Evolutionary conservation across 164 flowering plant genomes (phyloP).

Genomic region (Liriodendron chinense): DNA sequence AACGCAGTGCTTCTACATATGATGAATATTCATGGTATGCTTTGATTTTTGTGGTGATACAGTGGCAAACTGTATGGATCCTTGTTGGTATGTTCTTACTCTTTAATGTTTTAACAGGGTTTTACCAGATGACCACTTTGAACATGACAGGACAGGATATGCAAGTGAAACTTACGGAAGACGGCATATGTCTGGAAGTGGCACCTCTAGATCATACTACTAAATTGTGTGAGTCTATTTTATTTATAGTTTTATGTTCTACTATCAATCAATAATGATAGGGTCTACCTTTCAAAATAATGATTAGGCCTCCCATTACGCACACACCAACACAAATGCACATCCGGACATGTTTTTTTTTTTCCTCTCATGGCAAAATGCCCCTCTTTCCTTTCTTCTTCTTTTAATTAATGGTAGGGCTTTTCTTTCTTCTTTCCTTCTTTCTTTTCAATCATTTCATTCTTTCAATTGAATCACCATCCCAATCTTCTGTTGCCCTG

Average conservation of each 20-base stretch:
- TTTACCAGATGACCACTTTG: conserved; percentile 14
- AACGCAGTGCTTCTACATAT: conserved; percentile 9
- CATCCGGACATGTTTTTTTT: background rate
- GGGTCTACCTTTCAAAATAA: background rate
- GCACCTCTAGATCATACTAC: conserved; percentile 19
- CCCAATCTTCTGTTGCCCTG: background rate
- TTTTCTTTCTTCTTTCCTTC: background rate
- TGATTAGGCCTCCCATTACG: too few species aligned
- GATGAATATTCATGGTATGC: conserved; percentile 24
- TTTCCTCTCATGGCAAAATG: too few species aligned
- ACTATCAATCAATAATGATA: too few species aligned
- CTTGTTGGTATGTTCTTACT: background rate
- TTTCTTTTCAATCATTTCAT: too few species aligned
- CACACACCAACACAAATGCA: too few species aligned
- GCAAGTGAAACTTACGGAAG: conserved; percentile 4
- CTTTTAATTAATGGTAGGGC: background rate
- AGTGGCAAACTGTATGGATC: background rate
- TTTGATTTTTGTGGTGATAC: background rate
- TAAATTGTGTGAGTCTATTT: conserved; percentile 19
- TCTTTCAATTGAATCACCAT: background rate
- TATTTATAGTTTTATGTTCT: background rate
- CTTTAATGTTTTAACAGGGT: conserved; percentile 11
- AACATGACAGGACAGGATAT: conserved; percentile 11
- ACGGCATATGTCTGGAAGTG: conserved; percentile 18
- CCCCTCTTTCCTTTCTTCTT: background rate